A percentile compares a stretch with the other conserved stretches of the same genome.
These are phyloP conservation scores for Ustilago trichophora DNA, from an alignment of 1,284 basidiomycete species.

Conservation along the genomic window DNA sequence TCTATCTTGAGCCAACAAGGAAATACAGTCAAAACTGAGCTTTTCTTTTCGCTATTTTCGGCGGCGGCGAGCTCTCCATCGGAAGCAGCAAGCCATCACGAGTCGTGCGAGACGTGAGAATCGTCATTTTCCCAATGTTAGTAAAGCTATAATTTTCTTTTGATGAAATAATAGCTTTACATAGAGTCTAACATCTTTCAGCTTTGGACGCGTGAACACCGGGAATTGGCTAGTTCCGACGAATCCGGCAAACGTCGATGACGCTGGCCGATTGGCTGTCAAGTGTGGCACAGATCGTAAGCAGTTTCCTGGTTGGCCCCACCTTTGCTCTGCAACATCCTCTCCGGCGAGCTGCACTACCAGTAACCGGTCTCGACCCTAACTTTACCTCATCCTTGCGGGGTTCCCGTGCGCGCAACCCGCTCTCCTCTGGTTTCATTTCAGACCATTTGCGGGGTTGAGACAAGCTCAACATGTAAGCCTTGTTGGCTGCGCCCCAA, in stretches of 20 bases:
- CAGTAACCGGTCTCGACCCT: conserved; percentile 17
- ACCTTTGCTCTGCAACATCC: too few species aligned
- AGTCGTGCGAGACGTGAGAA: conserved; percentile 8
- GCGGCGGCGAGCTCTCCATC: conserved; percentile 4
- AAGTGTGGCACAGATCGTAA: too few species aligned
- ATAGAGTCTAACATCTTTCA: conserved; percentile 1
- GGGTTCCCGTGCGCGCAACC: background rate
- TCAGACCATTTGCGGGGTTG: background rate
- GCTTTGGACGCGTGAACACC: too few species aligned
- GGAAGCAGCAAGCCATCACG: background rate
- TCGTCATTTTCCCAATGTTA: too few species aligned
- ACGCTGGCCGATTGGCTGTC: conserved; percentile 21
- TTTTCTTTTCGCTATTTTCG: background rate
- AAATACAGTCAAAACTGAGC: too few species aligned
- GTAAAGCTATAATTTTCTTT: too few species aligned
- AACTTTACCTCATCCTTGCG: conserved; percentile 22
- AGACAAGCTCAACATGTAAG: too few species aligned
- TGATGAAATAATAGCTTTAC: too few species aligned
- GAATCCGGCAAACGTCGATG: conserved; percentile 15
- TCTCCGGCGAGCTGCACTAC: conserved; percentile 3
- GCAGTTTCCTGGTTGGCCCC: too few species aligned
- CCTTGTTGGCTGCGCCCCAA: too few species aligned
- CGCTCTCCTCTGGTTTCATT: background rate
- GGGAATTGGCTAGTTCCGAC: conserved; percentile 6
- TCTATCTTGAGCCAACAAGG: too few species aligned